These are phyloP conservation scores for Lachancea lanzarotensis DNA, from an alignment of 805 yeast species.

Conservation along the genomic window DNA sequence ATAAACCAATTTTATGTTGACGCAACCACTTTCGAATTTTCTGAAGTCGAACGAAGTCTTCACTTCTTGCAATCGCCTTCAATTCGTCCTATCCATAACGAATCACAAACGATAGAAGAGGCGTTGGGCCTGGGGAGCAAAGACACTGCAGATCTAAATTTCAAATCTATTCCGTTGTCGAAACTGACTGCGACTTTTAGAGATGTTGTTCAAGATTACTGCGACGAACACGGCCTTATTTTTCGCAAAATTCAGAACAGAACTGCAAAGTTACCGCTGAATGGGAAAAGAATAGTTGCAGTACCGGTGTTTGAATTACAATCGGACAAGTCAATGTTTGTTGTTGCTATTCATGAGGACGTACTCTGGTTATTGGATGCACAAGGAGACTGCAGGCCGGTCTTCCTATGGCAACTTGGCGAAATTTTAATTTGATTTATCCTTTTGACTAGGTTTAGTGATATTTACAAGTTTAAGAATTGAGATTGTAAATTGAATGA, in stretches of 20 bases:
- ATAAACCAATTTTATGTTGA: conserved; percentile 13
- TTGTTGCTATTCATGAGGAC: conserved; percentile 52
- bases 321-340: conserved; percentile 1
- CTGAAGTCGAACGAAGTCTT: conserved; percentile 10
- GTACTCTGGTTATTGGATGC: conserved; percentile 46
- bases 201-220: conserved; percentile 59
- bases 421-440: background rate
- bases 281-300: conserved; percentile 26
- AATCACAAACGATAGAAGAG: conserved; percentile 11
- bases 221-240: conserved; percentile 43
- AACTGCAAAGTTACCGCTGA: conserved; percentile 23
- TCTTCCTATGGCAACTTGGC: conserved; percentile 14
- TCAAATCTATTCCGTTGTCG: conserved; percentile 36
- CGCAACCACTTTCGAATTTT: conserved; percentile 8
- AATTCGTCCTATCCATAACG: conserved; percentile 19
- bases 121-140: conserved; percentile 5
- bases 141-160: conserved; percentile 8
- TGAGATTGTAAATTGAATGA: background rate
- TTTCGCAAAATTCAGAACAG: conserved; percentile 14
- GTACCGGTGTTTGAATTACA: conserved; percentile 22
- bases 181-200: conserved; percentile 45
- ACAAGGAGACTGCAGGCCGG: conserved; percentile 16
- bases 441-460: background rate
- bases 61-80: conserved; percentile 11
- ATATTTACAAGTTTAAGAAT: conserved; percentile 7